Evolutionary conservation across 2,329 filamentous ascomycete genomes (phyloP), one percentile per base, ranked within the genome.

Genomic region (Rhexocercosporidium sp.): DNA sequence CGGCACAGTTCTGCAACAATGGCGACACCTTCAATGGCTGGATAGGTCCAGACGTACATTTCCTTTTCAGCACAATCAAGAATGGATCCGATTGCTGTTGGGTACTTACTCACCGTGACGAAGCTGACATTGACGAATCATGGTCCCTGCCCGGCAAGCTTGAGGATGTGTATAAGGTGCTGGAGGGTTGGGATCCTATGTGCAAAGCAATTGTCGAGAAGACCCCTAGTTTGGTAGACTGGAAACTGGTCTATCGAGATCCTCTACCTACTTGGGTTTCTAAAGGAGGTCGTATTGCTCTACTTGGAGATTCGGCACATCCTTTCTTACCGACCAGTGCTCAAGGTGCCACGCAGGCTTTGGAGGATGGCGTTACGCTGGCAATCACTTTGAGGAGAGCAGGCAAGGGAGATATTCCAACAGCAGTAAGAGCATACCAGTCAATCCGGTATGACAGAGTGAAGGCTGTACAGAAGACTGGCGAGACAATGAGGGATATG

Each of bases 241-340:
- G 73, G 73, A 77, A 76, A 41, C 64, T 78, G 14, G 72, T 77
- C 1, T 74, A 74, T 73, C 27, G 71, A 69, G 66, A 76, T 67
- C 73, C 74, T 54, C 37, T 72, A 34, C 60, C 75, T 47, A 61
- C 72, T 76, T 75, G 80, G 77, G 25, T 75, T 74, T 46, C 74
- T 68, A 37, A 69, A 76, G 22, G 77, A 70, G 41, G 72, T 11
- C 61, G 71, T 16, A 72, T 77, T 31, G 68, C 62, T 53, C 78
- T 92, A 0, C 76, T 92, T 16, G 90, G 90, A 7, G 89, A 92
- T 72, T 88, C 90, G 4, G 88, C 83, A 1, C 89, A 91, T 73
- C 88, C 89, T 1, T 89, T 89, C 84, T 85, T 90, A 83, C 88
- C 89, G 1, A 85, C 91, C 69, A 88, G 90, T 75, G 88, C 85